Base-by-base conservation (phyloP, 1,139 yeast species). In the Sugiyamaella novakii region DNA sequence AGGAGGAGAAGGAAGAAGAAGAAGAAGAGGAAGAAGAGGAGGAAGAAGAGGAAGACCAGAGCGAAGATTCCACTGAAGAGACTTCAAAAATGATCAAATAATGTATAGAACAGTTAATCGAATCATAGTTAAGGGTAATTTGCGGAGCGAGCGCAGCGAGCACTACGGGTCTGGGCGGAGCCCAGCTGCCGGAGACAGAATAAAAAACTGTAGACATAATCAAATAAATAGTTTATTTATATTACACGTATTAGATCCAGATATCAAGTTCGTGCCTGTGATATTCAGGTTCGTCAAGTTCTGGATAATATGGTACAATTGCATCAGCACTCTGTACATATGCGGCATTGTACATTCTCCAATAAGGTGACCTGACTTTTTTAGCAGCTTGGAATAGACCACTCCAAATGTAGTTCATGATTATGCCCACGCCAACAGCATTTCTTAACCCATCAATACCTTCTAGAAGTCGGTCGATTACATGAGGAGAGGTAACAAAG, bases 401-500 rank as follows among this genome's bases (percentile, higher is more conserved):
- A 0, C 84, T 81, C 87, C 96, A 81, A 0, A 87, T 61, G 65
- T 94, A 92, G 59, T 86, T 83, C 73, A 85, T 67, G 51, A 84
- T 75, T 1, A 81, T 60, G 0, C 96, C 96, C 8, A 80, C 76
- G 0, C 99, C 98, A 15, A 91, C 67, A 0, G 84, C 84, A 49
- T 78, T 72, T 38, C 94, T 73, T 29, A 89, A 66, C 1, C 91
- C 84, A 53, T 87, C 94, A 24, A 92, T 72, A 50, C 92, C 87
- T 50, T 89, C 98, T 46, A 87, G 59, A 3, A 92, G 81, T 54
- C 98, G 78, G 24, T 74, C 77, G 51, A 91, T 89, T 11, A 91
- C 98, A 67, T 94, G 98, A 0, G 98, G 98, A 0, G 97, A 88
- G 0, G 96, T 87, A 64, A 91, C 98, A 64, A 81, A 89, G 2